These are phyloP conservation scores for Brassica hybrid DNA, from an alignment of 441 rosid genomes.

Conservation along the genomic window DNA sequence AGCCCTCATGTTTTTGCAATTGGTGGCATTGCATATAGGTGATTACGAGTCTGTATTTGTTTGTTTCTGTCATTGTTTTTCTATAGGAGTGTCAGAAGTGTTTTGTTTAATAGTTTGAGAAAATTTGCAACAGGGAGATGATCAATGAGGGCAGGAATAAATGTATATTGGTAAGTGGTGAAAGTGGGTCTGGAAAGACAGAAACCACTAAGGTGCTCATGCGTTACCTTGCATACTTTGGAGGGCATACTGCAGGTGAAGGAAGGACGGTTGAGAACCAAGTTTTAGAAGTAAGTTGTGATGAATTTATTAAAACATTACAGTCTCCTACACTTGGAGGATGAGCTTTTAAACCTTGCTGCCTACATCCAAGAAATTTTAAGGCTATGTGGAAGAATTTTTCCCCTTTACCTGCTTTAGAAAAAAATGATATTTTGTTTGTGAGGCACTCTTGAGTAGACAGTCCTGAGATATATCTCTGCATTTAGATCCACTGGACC, in stretches of 20 bases:
- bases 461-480: neutral
- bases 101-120: conserved; percentile 27
- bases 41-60: conserved; percentile 26
- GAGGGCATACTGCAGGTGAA: conserved; percentile 71
- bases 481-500: conserved; percentile 11
- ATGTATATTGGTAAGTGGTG: conserved; percentile 92
- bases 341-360: neutral
- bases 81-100: conserved; percentile 24
- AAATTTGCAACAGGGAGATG: conserved; percentile 68
- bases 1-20: conserved; percentile 89
- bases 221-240: conserved; percentile 88
- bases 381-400: conserved; percentile 12
- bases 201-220: conserved; percentile 96
- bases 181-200: conserved; percentile 97
- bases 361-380: neutral
- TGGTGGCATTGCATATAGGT: conserved; percentile 89
- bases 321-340: conserved; percentile 25
- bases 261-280: conserved; percentile 82
- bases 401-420: conserved; percentile 16
- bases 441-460: conserved; percentile 16
- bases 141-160: conserved; percentile 77
- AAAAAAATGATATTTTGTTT: neutral
- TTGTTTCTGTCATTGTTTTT: neutral
- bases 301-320: conserved; percentile 25
- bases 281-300: conserved; percentile 84